phyloP scores from a whole-genome alignment of 2,329 filamentous ascomycete species.

The Fusarium illudens region DNA sequence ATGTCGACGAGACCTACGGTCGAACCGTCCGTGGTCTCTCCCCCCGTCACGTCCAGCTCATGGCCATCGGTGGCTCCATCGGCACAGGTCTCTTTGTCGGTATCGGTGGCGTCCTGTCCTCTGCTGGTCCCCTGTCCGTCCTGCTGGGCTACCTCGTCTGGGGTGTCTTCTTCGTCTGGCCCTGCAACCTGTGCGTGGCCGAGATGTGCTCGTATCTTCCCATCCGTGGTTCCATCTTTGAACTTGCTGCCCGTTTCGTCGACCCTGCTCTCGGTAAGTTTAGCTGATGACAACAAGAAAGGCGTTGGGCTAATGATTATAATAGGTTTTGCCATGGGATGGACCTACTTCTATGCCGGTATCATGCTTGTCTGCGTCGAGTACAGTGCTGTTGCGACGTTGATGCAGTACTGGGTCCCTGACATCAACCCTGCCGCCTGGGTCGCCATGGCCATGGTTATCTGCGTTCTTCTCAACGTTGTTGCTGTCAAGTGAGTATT shows the following conservation, averaged over 20 bases:
- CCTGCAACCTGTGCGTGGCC: constrained; percentile 57
- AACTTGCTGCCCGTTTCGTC: constrained; percentile 63
- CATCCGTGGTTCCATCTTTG: constrained; percentile 62
- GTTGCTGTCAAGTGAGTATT: constrained; percentile 52
- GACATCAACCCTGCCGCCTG: constrained; percentile 57
- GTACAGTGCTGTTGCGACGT: constrained; percentile 54
- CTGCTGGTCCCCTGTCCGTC: constrained; percentile 55
- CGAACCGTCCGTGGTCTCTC: constrained; percentile 47
- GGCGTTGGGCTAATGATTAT: neutral
- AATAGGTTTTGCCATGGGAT: constrained; percentile 59
- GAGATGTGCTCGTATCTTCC: constrained; percentile 68
- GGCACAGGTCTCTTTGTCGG: constrained; percentile 57
- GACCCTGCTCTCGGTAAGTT: constrained; percentile 60
- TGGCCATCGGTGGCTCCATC: constrained; percentile 59
- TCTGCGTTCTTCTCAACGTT: constrained; percentile 58
- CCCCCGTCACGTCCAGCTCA: constrained; percentile 57
- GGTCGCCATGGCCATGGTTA: constrained; percentile 57
- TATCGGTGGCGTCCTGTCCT: constrained; percentile 53
- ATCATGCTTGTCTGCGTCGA: constrained; percentile 57
- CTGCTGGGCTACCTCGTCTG: constrained; percentile 56
- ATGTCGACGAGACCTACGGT: constrained; percentile 42
- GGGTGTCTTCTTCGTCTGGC: constrained; percentile 56
- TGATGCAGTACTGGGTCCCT: constrained; percentile 55
- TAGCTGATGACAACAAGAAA: neutral
- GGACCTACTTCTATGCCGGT: constrained; percentile 60